Evolutionary conservation across 148 eudicot species (phyloP), one percentile per base, ranked within the genome.

Genomic region (Pouteria glomerata): DNA sequence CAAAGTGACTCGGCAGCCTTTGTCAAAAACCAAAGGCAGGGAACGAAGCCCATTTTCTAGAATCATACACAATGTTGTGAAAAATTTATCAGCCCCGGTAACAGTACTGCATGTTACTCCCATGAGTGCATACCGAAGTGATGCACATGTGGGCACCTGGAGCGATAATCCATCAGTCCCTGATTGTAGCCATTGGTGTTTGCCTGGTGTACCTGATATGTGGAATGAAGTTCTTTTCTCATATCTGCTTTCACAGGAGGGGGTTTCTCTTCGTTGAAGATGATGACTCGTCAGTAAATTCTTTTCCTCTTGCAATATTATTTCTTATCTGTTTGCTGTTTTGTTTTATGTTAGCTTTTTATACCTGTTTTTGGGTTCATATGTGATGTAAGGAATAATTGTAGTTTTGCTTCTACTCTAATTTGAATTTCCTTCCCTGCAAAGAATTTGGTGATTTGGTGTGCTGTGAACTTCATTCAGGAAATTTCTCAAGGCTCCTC

Each of bases 101-200:
- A 60, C 42, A 13, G 65, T 71, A 57, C 60, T 71, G 24, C 74
- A 71, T 16, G 66, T 71, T 29, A 71, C 74, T 47, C 57, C 74
- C 52, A 90, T 93, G 98, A 82, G 84, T 16, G 88, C 98, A 55
- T 90, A 74, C 72, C 81, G 98, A 18, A 87, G 90, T 57, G 98
- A 93, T 76, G 96, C 89, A 23, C 98, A 93, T 71, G 90, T 93
- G 19, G 98, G 98, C 30, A 78, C 79, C 16, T 90, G 89, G 89
- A 83, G 90, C 57, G 96, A 90, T 69, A 82, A 84, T 45, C 96
- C 93, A 37, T 76, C 80, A 24, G 85, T 93, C 37, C 88, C 85
- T 24, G 98, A 93, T 76, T 93, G 96, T 59, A 85, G 96, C 78
- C 96, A 93, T 53, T 93, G 93, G 93, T 93, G 98, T 69, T 80